phyloP scores from a whole-genome alignment of 179 eudicot genomes.

The Monotropa hypopitys region DNA sequence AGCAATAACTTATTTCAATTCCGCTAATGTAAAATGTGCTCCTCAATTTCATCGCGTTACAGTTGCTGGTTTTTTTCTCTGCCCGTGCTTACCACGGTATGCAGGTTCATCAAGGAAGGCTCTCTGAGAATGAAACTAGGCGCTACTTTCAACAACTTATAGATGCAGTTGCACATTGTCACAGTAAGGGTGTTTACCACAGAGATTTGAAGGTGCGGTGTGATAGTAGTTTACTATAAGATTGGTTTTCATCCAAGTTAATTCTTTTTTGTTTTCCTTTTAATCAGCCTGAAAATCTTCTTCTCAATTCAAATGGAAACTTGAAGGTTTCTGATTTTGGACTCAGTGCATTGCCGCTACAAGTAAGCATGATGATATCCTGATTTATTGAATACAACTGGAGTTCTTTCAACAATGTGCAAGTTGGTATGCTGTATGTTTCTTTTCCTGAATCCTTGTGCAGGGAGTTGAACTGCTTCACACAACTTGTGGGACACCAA shows the following conservation, averaged over 20 bases:
- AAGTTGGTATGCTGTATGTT: background rate
- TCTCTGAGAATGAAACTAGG: conserved; percentile 67
- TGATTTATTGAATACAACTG: background rate
- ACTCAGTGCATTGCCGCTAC: conserved; percentile 76
- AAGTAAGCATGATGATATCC: conserved; percentile 32
- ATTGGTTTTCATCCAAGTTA: background rate
- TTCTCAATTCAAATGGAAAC: conserved; percentile 76
- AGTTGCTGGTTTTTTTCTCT: background rate
- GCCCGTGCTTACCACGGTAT: background rate
- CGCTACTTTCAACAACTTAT: conserved; percentile 87
- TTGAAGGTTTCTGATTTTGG: conserved; percentile 90
- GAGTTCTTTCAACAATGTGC: background rate
- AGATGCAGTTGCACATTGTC: conserved; percentile 86
- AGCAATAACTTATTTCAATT: background rate
- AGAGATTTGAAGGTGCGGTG: conserved; percentile 71
- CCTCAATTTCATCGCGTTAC: background rate
- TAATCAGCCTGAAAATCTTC: conserved; percentile 84
- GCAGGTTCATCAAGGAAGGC: conserved; percentile 70
- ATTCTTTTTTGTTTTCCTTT: background rate
- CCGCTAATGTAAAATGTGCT: background rate
- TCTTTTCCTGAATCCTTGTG: background rate
- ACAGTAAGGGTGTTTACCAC: conserved; percentile 85
- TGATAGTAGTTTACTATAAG: background rate
- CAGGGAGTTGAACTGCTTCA: conserved; percentile 81
- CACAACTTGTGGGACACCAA: conserved; percentile 98